Base-by-base conservation (phyloP, 257 asterid species). In the Solanum acaule region DNA sequence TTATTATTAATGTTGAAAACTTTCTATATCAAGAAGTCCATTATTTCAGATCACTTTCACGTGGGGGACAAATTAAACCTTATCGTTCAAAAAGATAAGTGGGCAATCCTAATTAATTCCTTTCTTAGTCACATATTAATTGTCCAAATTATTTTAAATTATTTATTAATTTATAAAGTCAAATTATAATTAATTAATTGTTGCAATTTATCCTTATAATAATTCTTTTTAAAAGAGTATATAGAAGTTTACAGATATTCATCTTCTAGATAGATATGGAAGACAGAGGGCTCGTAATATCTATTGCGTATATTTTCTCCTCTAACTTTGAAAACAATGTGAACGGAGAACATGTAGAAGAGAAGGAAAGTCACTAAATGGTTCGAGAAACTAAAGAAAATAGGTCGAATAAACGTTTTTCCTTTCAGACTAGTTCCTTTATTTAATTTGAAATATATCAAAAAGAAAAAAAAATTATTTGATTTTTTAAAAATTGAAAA, bases 261-360 rank as follows among this genome's bases (percentile, higher is more conserved):
- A 5, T 65, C 4, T 31, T 8, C 40, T 70, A 13, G 1, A 31
- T 31, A 71, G 4, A 71, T 1, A 3, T 16, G 13, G 1, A 9
- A 6, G 78, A 31, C 4, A 31, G 3, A 71, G 6, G 6, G 6
- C 78, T 71, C n/a, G 14, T 31, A 2, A 3, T 15, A 71, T 0
- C 4, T 31, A 0, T 31, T 8, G n/a, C 0, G 0, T 72, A 18
- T 5, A 16, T 18, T 72, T 72, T 34, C 1, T 4, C 27, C 6
- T 18, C 1, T 72, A 2, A 2, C 79, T 33, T 34, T 72, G 27
- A 72, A 18, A 33, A 72, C 0, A 33, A 1, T 70, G 76, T 70
- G 76, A 70, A 70, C 3, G 1, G 20, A 16, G 78, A 71, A 20
- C 2, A 2, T 3, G 20, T 10, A 15, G 1, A 31, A 31, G 40